Base-by-base conservation (phyloP, 2,329 filamentous ascomycete species). In the Aspergillus ustus region DNA sequence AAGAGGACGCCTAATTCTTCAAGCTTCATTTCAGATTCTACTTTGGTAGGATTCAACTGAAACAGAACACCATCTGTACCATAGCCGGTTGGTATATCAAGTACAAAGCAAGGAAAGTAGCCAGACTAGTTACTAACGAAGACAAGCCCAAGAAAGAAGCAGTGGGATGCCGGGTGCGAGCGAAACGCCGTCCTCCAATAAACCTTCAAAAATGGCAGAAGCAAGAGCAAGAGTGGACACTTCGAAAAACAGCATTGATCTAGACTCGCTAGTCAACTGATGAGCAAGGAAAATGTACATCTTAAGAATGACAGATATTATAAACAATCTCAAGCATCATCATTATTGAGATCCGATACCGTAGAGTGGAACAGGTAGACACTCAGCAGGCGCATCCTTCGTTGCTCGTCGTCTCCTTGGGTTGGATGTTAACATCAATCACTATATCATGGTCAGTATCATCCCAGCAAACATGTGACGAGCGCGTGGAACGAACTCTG, bases 371-470 rank as follows among this genome's bases (percentile, higher is more conserved):
- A 55, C 56, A 53, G 29, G 53, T 49, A 57, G 55, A 64, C 37
- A 49, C 58, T 63, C 52, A 91, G 80, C 89, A 91, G 52, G 87
- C 81, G 77, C 91, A 93, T 61, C 89, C 88, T 64, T 93, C 90
- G 78, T 93, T 91, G 73, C 84, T 85, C 66, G 87, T 81, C 62
- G 87, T 86, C 67, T 84, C 81, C 69, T 86, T 84, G 59, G 86
- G 86, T 78, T 88, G 92, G 73, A 93, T 93, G 80, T 94, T 95
- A 69, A 96, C 92, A 80, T 96, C 92, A 74, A 96, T 96, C 91
- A 95, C 92, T 95, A 59, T n/a, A 37, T 44, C 15, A 46, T 43
- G 13, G 63, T 79, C 67, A 77, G 73, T 59, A 67, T 40, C 43
- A 46, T 13, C 11, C 9, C 9, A 13, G 31, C 17, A 28, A 43